Conservation (phyloP, 2,329 filamentous ascomycete species). For the Niveomyces coronatus region DNA sequence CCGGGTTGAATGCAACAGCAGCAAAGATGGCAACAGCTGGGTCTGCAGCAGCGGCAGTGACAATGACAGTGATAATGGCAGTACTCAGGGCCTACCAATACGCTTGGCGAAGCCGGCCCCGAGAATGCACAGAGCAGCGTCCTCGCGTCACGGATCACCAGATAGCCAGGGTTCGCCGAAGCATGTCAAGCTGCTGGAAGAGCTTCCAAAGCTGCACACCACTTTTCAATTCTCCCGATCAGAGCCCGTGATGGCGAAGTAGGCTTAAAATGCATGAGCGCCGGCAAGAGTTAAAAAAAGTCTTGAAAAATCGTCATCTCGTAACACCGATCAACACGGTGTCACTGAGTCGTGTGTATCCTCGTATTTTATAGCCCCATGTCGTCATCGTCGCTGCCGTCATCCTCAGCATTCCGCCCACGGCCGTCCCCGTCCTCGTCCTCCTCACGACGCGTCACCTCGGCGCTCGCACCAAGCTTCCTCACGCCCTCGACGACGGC, state of each 20-base stretch:
- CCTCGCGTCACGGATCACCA: too few species aligned
- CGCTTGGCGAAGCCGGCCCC: too few species aligned
- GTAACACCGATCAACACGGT: background rate
- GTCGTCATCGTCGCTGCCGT: constrained; percentile 44
- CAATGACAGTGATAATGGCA: too few species aligned
- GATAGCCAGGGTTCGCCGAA: background rate
- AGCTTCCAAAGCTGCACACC: background rate
- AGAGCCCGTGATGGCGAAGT: too few species aligned
- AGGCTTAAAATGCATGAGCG: too few species aligned
- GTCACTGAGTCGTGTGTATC: background rate
- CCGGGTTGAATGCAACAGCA: background rate
- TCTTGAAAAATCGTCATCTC: background rate
- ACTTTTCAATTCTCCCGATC: too few species aligned
- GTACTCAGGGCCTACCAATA: too few species aligned
- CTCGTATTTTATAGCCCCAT: constrained; percentile 29
- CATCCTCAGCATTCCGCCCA: constrained; percentile 50
- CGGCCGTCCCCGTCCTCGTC: constrained; percentile 56
- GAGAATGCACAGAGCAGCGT: too few species aligned
- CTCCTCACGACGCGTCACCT: constrained; percentile 66
- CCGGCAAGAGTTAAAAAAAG: too few species aligned
- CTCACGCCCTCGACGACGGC: constrained; percentile 82
- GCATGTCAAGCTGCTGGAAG: background rate
- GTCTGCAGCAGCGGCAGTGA: background rate
- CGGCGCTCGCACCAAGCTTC: constrained; percentile 70
- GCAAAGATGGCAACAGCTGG: background rate